phyloP scores from a whole-genome alignment of 2,329 filamentous ascomycete species.

The Aureobasidium lini region DNA sequence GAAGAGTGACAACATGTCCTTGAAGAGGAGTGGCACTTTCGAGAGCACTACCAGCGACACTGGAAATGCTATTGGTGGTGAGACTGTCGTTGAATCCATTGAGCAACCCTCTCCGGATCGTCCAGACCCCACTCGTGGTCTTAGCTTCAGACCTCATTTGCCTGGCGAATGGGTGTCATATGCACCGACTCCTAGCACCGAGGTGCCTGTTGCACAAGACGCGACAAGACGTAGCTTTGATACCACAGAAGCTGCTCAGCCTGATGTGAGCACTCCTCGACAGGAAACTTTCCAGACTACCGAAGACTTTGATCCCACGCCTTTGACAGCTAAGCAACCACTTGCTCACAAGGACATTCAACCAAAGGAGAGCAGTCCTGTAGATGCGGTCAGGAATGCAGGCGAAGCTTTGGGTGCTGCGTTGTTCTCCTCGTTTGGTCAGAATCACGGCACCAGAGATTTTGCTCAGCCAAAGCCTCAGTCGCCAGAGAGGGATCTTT shows the following conservation, averaged over 20 bases:
- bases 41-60: slow-evolving; percentile 10
- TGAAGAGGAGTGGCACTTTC: slow-evolving; percentile 19
- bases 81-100: background rate
- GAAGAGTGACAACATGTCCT: slow-evolving; percentile 31
- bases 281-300: background rate
- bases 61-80: background rate
- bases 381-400: slow-evolving; percentile 41
- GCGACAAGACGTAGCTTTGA: background rate
- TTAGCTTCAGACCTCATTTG: slow-evolving; percentile 44
- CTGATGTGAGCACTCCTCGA: slow-evolving; percentile 11
- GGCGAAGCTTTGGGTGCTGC: slow-evolving; percentile 43
- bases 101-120: background rate
- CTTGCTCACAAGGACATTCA: slow-evolving; percentile 21
- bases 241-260: slow-evolving; percentile 17
- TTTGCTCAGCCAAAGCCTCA: slow-evolving; percentile 21
- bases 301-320: slow-evolving; percentile 24
- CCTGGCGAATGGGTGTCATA: slow-evolving; percentile 49
- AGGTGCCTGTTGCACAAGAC: slow-evolving; percentile 16
- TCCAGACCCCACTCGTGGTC: slow-evolving; percentile 19
- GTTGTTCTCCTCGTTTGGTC: slow-evolving; percentile 29
- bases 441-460: slow-evolving; percentile 29
- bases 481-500: slow-evolving; percentile 23
- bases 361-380: slow-evolving; percentile 24
- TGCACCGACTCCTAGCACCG: slow-evolving; percentile 33
- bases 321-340: slow-evolving; percentile 28